Conservation (phyloP, 2,329 filamentous ascomycete genomes). For the Bipolaris gigantea region DNA sequence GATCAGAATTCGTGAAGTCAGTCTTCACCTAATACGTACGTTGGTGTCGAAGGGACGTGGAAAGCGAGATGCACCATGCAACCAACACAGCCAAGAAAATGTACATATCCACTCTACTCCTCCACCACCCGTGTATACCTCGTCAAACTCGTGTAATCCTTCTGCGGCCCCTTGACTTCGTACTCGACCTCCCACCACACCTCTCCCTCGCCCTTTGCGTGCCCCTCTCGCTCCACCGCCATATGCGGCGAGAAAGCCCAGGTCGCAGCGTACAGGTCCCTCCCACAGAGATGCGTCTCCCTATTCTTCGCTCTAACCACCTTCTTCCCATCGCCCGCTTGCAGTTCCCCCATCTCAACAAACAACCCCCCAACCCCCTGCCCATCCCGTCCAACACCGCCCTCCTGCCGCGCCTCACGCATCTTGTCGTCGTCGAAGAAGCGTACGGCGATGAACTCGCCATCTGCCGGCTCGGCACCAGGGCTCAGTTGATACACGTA, state of each 20-base stretch:
- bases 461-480: neutral
- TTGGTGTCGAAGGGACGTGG: too few relatives aligned
- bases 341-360: constrained; percentile 64
- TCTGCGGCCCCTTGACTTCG: constrained; percentile 46
- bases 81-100: too few relatives aligned
- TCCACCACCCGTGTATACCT: constrained; percentile 27
- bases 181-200: constrained; percentile 44
- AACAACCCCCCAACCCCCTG: constrained; percentile 72
- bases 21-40: neutral
- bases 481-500: constrained; percentile 68
- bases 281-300: constrained; percentile 69
- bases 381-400: constrained; percentile 11
- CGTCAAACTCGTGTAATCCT: constrained; percentile 46
- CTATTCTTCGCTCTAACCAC: constrained; percentile 51
- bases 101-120: too few relatives aligned
- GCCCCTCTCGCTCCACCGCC: neutral
- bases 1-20: constrained; percentile 44
- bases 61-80: too few relatives aligned
- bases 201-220: constrained; percentile 4
- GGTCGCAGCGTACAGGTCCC: constrained; percentile 71
- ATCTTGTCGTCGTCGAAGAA: constrained; percentile 25
- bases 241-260: constrained; percentile 64
- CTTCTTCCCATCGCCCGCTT: constrained; percentile 20
- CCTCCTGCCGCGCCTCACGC: neutral
- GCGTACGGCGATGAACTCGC: constrained; percentile 9